Percentiles rank a stretch among this genome's conserved stretches.
These are phyloP conservation scores for Didymella keratinophila DNA, from an alignment of 2,329 filamentous ascomycete genomes.

Conservation along the genomic window DNA sequence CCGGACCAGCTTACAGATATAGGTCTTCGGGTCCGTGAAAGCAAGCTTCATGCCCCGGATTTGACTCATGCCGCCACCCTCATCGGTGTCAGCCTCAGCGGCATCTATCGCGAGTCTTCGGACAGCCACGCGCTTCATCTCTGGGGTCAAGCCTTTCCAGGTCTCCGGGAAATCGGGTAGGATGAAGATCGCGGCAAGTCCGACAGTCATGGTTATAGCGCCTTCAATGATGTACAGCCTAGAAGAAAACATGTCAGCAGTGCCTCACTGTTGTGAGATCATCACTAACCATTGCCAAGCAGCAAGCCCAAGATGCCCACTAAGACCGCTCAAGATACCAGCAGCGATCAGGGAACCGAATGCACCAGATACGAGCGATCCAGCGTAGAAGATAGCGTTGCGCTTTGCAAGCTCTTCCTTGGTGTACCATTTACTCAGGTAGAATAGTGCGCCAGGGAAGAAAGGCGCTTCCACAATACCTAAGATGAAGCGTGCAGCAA, in stretches of 20 bases:
- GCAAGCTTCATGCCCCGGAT: slow-evolving; percentile 60
- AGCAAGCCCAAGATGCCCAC: slow-evolving; percentile 38
- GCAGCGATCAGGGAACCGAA: slow-evolving; percentile 65
- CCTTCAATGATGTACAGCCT: slow-evolving; percentile 51
- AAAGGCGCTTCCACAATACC: slow-evolving; percentile 38
- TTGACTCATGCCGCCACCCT: slow-evolving; percentile 58
- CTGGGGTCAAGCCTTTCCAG: slow-evolving; percentile 51
- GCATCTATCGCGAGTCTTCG: slow-evolving; percentile 60
- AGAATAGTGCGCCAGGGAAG: slow-evolving; percentile 34
- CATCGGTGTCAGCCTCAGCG: slow-evolving; percentile 55
- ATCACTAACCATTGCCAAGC: slow-evolving; percentile 45
- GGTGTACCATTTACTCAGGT: slow-evolving; percentile 59
- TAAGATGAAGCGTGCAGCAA: slow-evolving; percentile 55
- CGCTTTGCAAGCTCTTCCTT: slow-evolving; percentile 60
- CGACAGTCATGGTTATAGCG: slow-evolving; percentile 47
- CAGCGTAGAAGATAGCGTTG: slow-evolving; percentile 62
- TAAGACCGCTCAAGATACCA: slow-evolving; percentile 55
- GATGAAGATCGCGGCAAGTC: slow-evolving; percentile 44
- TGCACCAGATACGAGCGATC: slow-evolving; percentile 57
- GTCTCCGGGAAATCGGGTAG: slow-evolving; percentile 53
- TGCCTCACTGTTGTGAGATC: too few relatives aligned
- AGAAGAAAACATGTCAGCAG: neutral
- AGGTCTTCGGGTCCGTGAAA: slow-evolving; percentile 60
- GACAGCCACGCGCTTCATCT: slow-evolving; percentile 56
- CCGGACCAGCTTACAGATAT: slow-evolving; percentile 40